Evolutionary conservation across 2,329 filamentous ascomycete genomes (phyloP), one percentile per base, ranked within the genome.

Genomic region (Acephala macrosclerotiorum): DNA sequence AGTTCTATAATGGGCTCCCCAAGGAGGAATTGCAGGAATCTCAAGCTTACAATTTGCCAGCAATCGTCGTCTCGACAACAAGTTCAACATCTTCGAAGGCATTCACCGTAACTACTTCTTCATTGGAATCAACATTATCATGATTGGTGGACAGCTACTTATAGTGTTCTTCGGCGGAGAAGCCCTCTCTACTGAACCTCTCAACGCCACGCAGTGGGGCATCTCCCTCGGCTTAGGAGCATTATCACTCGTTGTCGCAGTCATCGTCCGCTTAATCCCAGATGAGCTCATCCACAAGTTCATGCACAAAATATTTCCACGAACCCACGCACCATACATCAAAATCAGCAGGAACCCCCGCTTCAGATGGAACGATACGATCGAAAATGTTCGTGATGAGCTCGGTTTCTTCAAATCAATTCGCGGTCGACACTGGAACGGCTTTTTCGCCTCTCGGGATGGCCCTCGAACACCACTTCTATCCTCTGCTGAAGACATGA

Each of bases 21-120:
- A n/a, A n/a, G n/a, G n/a, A n/a, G n/a, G n/a, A n/a, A n/a, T n/a
- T n/a, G n/a, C n/a, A n/a, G n/a, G n/a, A n/a, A n/a, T n/a, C n/a
- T n/a, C n/a, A n/a, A n/a, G n/a, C n/a, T n/a, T n/a, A n/a, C n/a
- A 20, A 22, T 51, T 77, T 67, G 76, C 42, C 26, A 90, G 87
- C 82, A 97, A 97, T 80, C 93, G 95, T 66, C 93, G 95, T 14
- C 84, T 98, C 62, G 95, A 98, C 78, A 98, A 98, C 79, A 87
- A 89, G 63, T 94, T 97, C 84, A 98, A 98, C 79, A 94, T 98
- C 69, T 95, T 98, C 67, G 95, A 97, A 76, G 93, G 93, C 61
- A 86, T 97, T 65, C 85, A 85, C 33, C 87, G 87, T 76, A 98
- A 98, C 78, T 91, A 85, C 80, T 97, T 96, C 84, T 98, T 98